phyloP scores from a whole-genome alignment of 306 rosid genomes.

The Prunus campanulata region DNA sequence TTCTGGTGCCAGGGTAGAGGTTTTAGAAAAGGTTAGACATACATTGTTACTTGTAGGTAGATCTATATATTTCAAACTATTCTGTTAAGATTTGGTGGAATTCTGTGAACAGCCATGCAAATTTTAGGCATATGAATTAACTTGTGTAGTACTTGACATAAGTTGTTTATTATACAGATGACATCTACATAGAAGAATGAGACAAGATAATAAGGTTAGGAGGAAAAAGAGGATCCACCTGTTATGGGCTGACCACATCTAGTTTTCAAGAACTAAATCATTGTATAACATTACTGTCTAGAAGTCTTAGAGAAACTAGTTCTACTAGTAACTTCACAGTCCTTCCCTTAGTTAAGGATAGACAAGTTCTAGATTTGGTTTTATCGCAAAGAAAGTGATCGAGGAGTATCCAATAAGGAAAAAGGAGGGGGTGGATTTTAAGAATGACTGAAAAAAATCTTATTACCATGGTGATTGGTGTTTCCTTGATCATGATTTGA shows the following conservation, averaged over 20 bases:
- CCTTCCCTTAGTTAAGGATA: not conserved
- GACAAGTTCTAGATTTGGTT: not conserved
- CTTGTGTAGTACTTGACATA: not conserved
- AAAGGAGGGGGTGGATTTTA: too few species aligned
- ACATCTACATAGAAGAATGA: not conserved
- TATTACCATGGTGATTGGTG: not conserved
- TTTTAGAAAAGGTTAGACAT: conserved; percentile 45
- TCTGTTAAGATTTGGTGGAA: not conserved
- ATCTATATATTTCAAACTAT: not conserved
- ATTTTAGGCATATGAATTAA: not conserved
- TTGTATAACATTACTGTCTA: too few species aligned
- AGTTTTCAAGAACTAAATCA: too few species aligned
- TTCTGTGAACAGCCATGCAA: not conserved
- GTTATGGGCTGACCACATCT: too few species aligned
- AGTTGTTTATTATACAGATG: not conserved
- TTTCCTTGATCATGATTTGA: not conserved
- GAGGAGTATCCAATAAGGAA: too few species aligned
- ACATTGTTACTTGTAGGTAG: not conserved
- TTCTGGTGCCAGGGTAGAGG: conserved; percentile 81
- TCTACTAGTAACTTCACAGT: not conserved
- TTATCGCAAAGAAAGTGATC: not conserved
- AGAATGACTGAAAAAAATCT: not conserved
- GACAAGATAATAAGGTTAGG: not conserved
- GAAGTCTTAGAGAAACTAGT: not conserved
- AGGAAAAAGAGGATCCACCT: not conserved